Conservation (phyloP, 805 yeast species). For the Yamadazyma scolyti region DNA sequence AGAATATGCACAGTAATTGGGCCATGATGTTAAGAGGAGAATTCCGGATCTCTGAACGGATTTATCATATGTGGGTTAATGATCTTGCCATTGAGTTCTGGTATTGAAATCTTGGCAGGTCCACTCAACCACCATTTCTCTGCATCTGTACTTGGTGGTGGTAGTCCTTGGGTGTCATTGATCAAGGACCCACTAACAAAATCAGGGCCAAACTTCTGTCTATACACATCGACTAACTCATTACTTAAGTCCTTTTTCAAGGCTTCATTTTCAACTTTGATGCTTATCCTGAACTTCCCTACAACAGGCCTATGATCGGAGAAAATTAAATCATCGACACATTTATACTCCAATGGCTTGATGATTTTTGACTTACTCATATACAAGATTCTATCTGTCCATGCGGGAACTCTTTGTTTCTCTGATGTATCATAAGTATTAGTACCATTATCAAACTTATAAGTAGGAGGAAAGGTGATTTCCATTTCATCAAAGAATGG, state of each 20-base stretch:
- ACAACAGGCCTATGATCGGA: slow-evolving; percentile 92
- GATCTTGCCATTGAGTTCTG: slow-evolving; percentile 39
- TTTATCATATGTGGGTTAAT: slow-evolving; percentile 75
- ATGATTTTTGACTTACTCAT: slow-evolving; percentile 53
- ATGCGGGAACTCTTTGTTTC: slow-evolving; percentile 90
- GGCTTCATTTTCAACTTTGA: slow-evolving; percentile 63
- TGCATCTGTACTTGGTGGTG: slow-evolving; percentile 84
- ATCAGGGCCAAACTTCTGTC: slow-evolving; percentile 48
- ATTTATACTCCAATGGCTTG: slow-evolving; percentile 56
- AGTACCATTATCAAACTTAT: slow-evolving; percentile 89
- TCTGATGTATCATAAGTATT: slow-evolving; percentile 82
- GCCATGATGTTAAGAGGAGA: background rate
- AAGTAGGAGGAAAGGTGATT: slow-evolving; percentile 84
- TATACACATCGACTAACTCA: slow-evolving; percentile 54
- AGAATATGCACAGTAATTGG: too few relatives aligned
- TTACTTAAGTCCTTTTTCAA: slow-evolving; percentile 52
- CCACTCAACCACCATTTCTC: slow-evolving; percentile 91
- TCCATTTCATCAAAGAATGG: slow-evolving; percentile 80
- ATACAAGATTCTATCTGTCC: slow-evolving; percentile 90
- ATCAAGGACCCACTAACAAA: slow-evolving; percentile 18
- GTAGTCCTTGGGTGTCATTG: slow-evolving; percentile 46
- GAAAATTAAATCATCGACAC: slow-evolving; percentile 53
- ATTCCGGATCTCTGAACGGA: slow-evolving; percentile 68
- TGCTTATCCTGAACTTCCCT: slow-evolving; percentile 62
- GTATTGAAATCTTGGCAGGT: slow-evolving; percentile 63